Conservation (phyloP, 176 grass and related monocot species). For the Phragmites australis region DNA sequence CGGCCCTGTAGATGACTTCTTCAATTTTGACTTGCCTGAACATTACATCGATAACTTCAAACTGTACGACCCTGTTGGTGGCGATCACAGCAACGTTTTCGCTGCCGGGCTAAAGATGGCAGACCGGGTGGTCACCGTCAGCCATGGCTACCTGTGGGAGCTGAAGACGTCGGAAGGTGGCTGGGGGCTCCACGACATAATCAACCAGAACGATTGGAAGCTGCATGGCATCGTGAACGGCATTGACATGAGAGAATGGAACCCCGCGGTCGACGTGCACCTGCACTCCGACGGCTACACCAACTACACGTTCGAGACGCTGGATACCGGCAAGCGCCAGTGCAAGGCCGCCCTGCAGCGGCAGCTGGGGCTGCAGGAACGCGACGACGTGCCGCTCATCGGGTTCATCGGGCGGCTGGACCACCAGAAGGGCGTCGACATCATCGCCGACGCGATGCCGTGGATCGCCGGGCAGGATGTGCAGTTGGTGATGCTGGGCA, state of each 20-base stretch:
- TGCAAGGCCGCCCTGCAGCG: conserved; percentile 86
- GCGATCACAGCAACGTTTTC: conserved; percentile 83
- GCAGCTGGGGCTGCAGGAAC: conserved; percentile 63
- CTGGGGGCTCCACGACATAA: conserved; percentile 85
- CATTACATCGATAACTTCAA: conserved; percentile 80
- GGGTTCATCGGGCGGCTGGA: conserved; percentile 88
- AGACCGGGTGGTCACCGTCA: conserved; percentile 76
- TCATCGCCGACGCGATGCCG: conserved; percentile 84
- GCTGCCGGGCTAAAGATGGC: conserved; percentile 76
- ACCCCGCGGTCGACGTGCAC: conserved; percentile 59
- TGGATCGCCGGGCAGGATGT: conserved; percentile 85
- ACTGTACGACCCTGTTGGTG: conserved; percentile 64
- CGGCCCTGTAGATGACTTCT: conserved; percentile 73
- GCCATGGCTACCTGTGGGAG: conserved; percentile 83
- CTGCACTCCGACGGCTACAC: conserved; percentile 78
- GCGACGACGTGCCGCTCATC: conserved; percentile 65
- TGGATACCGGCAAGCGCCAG: conserved; percentile 58
- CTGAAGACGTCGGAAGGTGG: conserved; percentile 78
- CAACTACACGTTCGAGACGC: conserved; percentile 75
- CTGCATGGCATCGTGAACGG: conserved; percentile 90
- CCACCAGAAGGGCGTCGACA: conserved; percentile 84
- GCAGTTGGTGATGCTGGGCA: conserved; percentile 84
- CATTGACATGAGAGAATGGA: conserved; percentile 75
- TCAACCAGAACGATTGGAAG: conserved; percentile 82
- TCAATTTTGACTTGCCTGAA: conserved; percentile 58